phyloP scores from a whole-genome alignment of 2,329 filamentous ascomycete species.

The Rutstroemia sp. region DNA sequence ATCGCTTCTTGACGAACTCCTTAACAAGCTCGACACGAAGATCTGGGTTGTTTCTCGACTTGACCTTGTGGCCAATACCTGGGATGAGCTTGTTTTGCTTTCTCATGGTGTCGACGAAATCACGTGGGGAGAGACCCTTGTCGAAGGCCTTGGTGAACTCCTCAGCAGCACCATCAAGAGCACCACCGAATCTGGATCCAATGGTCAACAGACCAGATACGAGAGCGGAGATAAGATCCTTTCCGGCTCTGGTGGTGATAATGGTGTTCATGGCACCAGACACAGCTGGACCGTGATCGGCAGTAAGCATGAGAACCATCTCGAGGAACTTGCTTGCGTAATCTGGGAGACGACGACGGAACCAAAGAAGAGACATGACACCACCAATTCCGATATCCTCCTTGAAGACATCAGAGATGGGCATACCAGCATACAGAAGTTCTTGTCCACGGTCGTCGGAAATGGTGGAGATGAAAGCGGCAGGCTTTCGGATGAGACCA shows the following conservation, averaged over 20 bases:
- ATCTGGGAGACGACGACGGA: slow-evolving; percentile 91
- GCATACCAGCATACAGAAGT: slow-evolving; percentile 97
- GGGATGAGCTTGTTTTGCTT: slow-evolving; percentile 99
- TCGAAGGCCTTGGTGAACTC: slow-evolving; percentile 98
- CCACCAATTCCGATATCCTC: slow-evolving; percentile 99
- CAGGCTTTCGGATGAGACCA: slow-evolving; percentile 97
- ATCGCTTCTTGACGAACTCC: slow-evolving; percentile 96
- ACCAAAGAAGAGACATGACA: slow-evolving; percentile 99
- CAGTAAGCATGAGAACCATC: slow-evolving; percentile 99
- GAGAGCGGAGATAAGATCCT: slow-evolving; percentile 92
- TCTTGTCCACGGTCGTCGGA: slow-evolving; percentile 99
- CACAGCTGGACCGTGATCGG: slow-evolving; percentile 96
- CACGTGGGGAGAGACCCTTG: slow-evolving; percentile 95
- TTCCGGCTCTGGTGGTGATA: slow-evolving; percentile 97
- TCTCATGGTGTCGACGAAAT: slow-evolving; percentile 98
- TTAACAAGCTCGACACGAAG: slow-evolving; percentile 99
- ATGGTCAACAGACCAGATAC: slow-evolving; percentile 97
- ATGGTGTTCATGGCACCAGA: slow-evolving; percentile 99
- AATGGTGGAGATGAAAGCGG: slow-evolving; percentile 99
- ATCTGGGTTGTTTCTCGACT: slow-evolving; percentile 99
- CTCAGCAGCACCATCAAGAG: slow-evolving; percentile 92
- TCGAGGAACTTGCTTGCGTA: slow-evolving; percentile 99
- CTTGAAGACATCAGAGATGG: slow-evolving; percentile 98
- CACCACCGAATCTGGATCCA: slow-evolving; percentile 96
- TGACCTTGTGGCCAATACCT: slow-evolving; percentile 98